Evolutionary conservation across 305 asterid genomes (phyloP).

Genomic region (Fraxinus greggii): DNA sequence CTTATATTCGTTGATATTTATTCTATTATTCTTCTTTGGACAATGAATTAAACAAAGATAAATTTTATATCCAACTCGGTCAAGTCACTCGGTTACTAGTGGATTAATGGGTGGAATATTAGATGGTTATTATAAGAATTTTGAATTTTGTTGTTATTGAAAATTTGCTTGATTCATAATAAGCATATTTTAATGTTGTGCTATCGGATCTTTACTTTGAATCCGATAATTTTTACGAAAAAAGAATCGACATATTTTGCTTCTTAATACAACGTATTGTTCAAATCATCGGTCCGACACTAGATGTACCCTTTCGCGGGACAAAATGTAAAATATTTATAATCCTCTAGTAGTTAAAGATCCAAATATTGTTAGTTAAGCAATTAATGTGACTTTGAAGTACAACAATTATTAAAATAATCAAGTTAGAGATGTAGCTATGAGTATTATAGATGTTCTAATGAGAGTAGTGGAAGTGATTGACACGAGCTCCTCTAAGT

Average conservation of each 20-base stretch:
- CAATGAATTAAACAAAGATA: not conserved
- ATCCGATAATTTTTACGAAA: no score
- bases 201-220: not conserved
- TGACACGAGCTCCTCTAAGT: not conserved
- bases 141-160: not conserved
- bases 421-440: not conserved
- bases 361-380: no score
- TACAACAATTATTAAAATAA: no score
- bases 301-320: no score
- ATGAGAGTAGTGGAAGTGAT: not conserved
- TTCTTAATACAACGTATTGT: no score
- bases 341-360: no score
- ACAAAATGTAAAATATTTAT: no score
- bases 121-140: not conserved
- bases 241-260: no score
- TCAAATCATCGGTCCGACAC: no score
- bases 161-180: not conserved
- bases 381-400: no score
- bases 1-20: not conserved
- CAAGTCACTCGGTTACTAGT: not conserved
- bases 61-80: not conserved
- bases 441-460: not conserved
- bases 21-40: not conserved
- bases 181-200: not conserved
- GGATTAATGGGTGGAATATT: not conserved